Percentiles rank a stretch among this genome's conserved stretches.
Conservation (phyloP, 2,329 filamentous ascomycete genomes). For the Phyllosticta capitalensis region DNA sequence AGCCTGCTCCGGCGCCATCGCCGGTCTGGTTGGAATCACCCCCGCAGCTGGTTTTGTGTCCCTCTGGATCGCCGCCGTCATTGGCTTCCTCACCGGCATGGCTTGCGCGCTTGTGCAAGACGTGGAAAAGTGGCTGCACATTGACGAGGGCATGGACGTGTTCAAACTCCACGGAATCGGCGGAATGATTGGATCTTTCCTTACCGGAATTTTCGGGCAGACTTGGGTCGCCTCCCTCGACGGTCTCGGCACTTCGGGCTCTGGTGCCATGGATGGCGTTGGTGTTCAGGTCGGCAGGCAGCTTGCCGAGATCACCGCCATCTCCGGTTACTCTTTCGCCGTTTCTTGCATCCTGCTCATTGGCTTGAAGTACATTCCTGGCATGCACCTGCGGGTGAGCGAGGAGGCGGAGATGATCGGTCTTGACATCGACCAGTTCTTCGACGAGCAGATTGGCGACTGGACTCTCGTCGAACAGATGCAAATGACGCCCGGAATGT, state of each 20-base stretch:
- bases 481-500: slow-evolving; percentile 1
- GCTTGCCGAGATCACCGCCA: slow-evolving; percentile 46
- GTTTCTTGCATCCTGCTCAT: slow-evolving; percentile 44
- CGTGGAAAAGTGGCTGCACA: slow-evolving; percentile 44
- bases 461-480: slow-evolving; percentile 31
- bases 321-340: slow-evolving; percentile 44
- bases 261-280: slow-evolving; percentile 45
- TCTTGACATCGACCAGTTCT: slow-evolving; percentile 46
- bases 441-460: slow-evolving; percentile 48
- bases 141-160: slow-evolving; percentile 51
- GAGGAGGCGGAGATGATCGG: slow-evolving; percentile 48
- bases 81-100: slow-evolving; percentile 46
- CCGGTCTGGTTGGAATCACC: slow-evolving; percentile 52
- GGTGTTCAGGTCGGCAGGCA: slow-evolving; percentile 48
- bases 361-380: slow-evolving; percentile 45
- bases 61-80: slow-evolving; percentile 45
- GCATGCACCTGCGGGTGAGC: slow-evolving; percentile 44
- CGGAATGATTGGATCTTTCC: slow-evolving; percentile 44
- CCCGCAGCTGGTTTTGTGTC: slow-evolving; percentile 46
- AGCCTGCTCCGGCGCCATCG: slow-evolving; percentile 49
- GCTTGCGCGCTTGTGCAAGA: slow-evolving; percentile 42
- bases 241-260: slow-evolving; percentile 36
- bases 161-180: slow-evolving; percentile 52
- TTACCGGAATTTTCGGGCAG: slow-evolving; percentile 49
- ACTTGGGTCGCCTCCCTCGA: slow-evolving; percentile 41